These are phyloP conservation scores for Aspergillus affinis DNA, from an alignment of 495 filamentous ascomycete genomes.

Conservation along the genomic window DNA sequence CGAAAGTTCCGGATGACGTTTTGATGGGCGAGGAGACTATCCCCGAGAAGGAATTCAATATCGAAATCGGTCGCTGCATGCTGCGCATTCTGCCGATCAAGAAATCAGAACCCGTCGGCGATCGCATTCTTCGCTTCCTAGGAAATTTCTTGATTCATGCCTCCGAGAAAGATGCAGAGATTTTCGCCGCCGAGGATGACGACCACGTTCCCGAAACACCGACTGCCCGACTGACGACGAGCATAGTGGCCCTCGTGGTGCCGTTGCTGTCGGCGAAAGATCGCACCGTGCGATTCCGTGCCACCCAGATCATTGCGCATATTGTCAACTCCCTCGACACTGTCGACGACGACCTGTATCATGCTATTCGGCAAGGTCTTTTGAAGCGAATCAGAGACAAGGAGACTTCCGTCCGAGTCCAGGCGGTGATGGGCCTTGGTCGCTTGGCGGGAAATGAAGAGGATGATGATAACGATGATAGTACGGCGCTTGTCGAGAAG, in stretches of 20 bases:
- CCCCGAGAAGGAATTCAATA: slow-evolving; percentile 82
- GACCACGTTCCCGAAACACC: slow-evolving; percentile 73
- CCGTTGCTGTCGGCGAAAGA: slow-evolving; percentile 79
- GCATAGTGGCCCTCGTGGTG: slow-evolving; percentile 67
- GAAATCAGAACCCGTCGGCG: slow-evolving; percentile 87
- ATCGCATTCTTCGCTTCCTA: slow-evolving; percentile 79
- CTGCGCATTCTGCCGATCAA: slow-evolving; percentile 80
- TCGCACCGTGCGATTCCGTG: slow-evolving; percentile 85
- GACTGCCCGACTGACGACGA: slow-evolving; percentile 69
- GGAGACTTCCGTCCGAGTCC: slow-evolving; percentile 84
- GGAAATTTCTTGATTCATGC: slow-evolving; percentile 81
- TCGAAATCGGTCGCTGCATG: slow-evolving; percentile 79
- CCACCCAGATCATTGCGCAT: slow-evolving; percentile 84
- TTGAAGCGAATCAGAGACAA: slow-evolving; percentile 88
- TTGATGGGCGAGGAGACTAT: slow-evolving; percentile 56
- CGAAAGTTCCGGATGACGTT: slow-evolving; percentile 35
- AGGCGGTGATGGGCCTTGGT: slow-evolving; percentile 89
- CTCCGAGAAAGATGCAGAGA: slow-evolving; percentile 68
- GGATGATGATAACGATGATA: slow-evolving; percentile 69
- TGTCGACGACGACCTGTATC: slow-evolving; percentile 85
- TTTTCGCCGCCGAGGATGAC: slow-evolving; percentile 41
- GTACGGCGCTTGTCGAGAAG: slow-evolving; percentile 67
- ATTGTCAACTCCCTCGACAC: slow-evolving; percentile 88
- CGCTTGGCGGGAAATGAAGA: slow-evolving; percentile 78
- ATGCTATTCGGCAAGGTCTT: slow-evolving; percentile 71